Base-by-base conservation (phyloP, 2,329 filamentous ascomycete genomes). In the Lachnellula suecica region DNA sequence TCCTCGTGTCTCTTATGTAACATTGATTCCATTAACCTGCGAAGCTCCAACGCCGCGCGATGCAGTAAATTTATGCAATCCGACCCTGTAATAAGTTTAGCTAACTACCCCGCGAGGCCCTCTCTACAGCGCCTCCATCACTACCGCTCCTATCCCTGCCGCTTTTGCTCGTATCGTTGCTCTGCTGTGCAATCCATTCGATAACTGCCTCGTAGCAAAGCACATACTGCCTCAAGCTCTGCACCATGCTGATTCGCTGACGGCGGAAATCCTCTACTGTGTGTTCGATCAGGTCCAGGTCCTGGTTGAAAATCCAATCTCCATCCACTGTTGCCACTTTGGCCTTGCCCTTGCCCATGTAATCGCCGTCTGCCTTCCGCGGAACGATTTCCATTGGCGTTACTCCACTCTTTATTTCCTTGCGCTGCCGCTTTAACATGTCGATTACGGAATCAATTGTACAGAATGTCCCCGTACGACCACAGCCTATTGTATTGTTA, bases 391-490 rank as follows among this genome's bases (percentile, higher is more conserved):
- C 73, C 77, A 80, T 79, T 0, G 75, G 73, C 3, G 60, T 63
- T 19, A 60, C 62, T 25, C 59, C 66, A 47, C 52, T 63, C 25
- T 27, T 68, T 4, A 61, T 63, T 25, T 71, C 72, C 54, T 70
- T 68, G 19, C 75, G 81, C 70, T 96, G 91, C n/a, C 89, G 84
- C 74, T 96, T 96, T 54, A 99, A 74, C 89, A 97, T 96, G 70
- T 97, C 92, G 51, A 97, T 87, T 8, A 97, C 94, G 35, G 88
- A 93, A 68, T 97, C 94, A 15, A 97, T 91, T 0, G 94, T 96
- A 69, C 94, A 97, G 67, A 97, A 99, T 0, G 94, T 93, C 3
- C 94, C 94, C 0, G 94, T 99, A 13, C 94, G 87, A 1, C 94
- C 94, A 71, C 94, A 99, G 0, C 94, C 94, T 4, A n/a, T n/a